Evolutionary conservation across 2,329 filamentous ascomycete genomes (phyloP), one percentile per base, ranked within the genome.

Genomic region (Aureobasidium subglaciale): DNA sequence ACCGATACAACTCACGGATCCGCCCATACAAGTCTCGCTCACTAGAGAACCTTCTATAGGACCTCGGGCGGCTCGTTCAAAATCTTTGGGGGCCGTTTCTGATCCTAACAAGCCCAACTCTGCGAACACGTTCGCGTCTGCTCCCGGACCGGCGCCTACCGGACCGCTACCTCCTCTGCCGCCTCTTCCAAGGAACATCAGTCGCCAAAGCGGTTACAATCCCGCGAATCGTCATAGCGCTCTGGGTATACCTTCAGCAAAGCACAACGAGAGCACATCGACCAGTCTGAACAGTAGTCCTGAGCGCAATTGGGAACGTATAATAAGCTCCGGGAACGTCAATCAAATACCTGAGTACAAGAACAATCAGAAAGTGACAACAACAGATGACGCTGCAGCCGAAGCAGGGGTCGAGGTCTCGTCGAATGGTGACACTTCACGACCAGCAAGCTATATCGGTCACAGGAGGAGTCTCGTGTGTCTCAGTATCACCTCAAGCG

Each of bases 131-230:
- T 38, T 56, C 41, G 38, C 29, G 20, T 37, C 46, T 37, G 18
- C 34, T 25, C 55, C 64, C 8, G 71, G 70, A n/a, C 63, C 65
- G 38, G 71, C 69, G 7, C 74, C 74, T 10, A 68, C 69, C 25
- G 65, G 67, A 13, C 71, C 71, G 9, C 63, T 76, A 1, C 74
- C 74, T 15, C 71, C 73, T 15, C 59, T 76, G 8, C 74, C 74
- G 18, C 62, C 70, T 9, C 66, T 64, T 6, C 57, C 61, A 11
- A 40, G 37, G 62, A 54, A 54, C 15, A 13, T 55, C 64, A 24
- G 60, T 65, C 52, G 63, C 63, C 46, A 64, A 59, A 13, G 49
- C 64, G 29, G 35, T 29, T 46, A 56, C 22, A 41, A 56, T 32
- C 42, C 42, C n/a, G 54, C 42, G 5, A 56, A 41, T 16, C 42